Conservation (phyloP, 176 grass and related monocot species). For the Puccinellia tenuiflora region DNA sequence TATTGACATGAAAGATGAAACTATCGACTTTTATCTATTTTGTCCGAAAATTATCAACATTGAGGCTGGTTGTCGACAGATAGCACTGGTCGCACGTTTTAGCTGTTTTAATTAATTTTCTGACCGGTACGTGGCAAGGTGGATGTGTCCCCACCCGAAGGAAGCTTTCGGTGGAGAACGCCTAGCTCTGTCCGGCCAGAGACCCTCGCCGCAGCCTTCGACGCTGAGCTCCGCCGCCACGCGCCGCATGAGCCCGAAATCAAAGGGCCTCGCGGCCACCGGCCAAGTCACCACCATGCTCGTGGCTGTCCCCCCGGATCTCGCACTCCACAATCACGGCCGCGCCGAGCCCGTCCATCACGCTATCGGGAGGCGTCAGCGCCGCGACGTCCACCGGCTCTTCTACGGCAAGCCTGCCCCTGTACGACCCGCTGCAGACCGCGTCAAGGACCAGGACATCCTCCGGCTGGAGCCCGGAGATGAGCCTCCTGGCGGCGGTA, state of each 20-base stretch:
- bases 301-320: slow-evolving; percentile 62
- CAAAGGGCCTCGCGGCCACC: slow-evolving; percentile 29
- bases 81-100: too few species aligned
- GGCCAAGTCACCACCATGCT: slow-evolving; percentile 84
- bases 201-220: slow-evolving; percentile 27
- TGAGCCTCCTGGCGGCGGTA: slow-evolving; percentile 48
- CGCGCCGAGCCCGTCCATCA: slow-evolving; percentile 79
- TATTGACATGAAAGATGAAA: too few species aligned
- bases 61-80: too few species aligned
- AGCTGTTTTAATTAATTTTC: too few species aligned
- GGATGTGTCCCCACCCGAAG: too few species aligned
- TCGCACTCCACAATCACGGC: slow-evolving; percentile 70
- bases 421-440: slow-evolving; percentile 53
- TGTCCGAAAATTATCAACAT: too few species aligned
- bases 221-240: slow-evolving; percentile 52
- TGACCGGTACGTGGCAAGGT: too few species aligned
- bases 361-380: slow-evolving; percentile 60
- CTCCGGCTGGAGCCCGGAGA: slow-evolving; percentile 50
- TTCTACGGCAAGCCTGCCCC: slow-evolving; percentile 58
- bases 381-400: slow-evolving; percentile 51
- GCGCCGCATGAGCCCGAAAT: slow-evolving; percentile 31
- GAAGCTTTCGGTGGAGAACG: too few species aligned
- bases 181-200: slow-evolving; percentile 45
- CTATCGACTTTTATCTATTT: too few species aligned
- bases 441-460: slow-evolving; percentile 66